Base-by-base conservation (phyloP, 371 early-diverging fungal genomes). In the Blyttiomyces sp. region DNA sequence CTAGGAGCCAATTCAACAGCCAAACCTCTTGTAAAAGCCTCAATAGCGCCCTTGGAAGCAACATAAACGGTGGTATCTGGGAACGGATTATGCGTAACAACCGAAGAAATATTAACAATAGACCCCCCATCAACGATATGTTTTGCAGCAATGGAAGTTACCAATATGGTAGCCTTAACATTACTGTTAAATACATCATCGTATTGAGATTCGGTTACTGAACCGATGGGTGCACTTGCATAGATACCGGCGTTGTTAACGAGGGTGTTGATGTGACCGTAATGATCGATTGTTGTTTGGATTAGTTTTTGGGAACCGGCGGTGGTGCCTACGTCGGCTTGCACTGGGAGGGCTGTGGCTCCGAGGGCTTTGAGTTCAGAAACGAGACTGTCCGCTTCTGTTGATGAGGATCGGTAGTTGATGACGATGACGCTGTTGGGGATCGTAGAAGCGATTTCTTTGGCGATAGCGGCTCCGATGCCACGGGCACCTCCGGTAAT, bases 221-320 rank as follows among this genome's bases (percentile, higher is more conserved):
- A 11, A n/a, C 13, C 39, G 39, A 39, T 39, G 39, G 11, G 13
- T 11, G 39, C 39, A n/a, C 39, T 13, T 11, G n/a, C 39, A n/a
- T 39, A 39, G 46, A 81, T 83, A 23, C 84, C 81, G 44, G 86
- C 85, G 55, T 85, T 86, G 63, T 85, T 86, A 45, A 86, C 81
- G 16, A 85, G 62, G 46, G 82, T 76, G 59, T 85, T 83, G 57
- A 86, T 64, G 17, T 71, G 69, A 30, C 81, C 83, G 76, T 79
- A 82, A 9, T 57, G 45, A 0, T 63, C 28, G 44, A 62, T 44
- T n/a, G 61, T 64, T 23, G 17, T 34, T 16, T 26, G 23, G 26
- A 55, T 34, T 7, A 28, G 34, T 32, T 42, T 27, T 17, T 55
- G 21, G 56, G 27, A 27, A 3, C 27, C 56, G 3, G 6, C 6